A percentile compares a stretch with the other conserved stretches of the same genome.
Evolutionary conservation across 257 asterid genomes (phyloP).

Genomic region (Solanum paucissectum): DNA sequence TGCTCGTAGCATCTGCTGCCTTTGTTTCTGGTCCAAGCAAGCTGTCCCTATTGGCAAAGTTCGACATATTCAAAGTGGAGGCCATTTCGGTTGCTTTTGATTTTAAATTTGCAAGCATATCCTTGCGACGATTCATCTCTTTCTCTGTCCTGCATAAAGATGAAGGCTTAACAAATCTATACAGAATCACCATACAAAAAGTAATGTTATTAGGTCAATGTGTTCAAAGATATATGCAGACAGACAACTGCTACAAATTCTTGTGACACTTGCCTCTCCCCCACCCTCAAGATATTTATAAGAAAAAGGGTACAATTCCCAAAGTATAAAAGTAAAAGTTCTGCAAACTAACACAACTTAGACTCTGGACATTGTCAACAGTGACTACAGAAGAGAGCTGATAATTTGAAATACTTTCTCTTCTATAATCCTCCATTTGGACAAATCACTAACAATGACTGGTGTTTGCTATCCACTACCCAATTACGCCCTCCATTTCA

Average conservation of each 20-base stretch:
- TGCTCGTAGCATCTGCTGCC: slow-evolving; percentile 74
- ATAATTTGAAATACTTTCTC: background rate
- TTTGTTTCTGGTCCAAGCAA: slow-evolving; percentile 86
- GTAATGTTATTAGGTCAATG: background rate
- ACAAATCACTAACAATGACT: background rate
- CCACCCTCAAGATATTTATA: background rate
- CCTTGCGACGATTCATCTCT: slow-evolving; percentile 85
- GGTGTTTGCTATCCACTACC: background rate
- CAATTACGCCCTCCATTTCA: background rate
- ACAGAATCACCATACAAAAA: background rate
- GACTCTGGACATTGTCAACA: background rate
- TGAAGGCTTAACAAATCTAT: background rate
- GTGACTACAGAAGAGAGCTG: background rate
- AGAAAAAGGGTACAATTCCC: background rate
- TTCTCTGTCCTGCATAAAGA: slow-evolving; percentile 56
- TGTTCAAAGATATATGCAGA: background rate
- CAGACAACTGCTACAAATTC: background rate
- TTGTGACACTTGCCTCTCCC: background rate
- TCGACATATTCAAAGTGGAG: slow-evolving; percentile 71
- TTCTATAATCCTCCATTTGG: background rate
- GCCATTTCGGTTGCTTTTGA: slow-evolving; percentile 80
- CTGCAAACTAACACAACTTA: background rate
- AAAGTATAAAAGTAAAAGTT: background rate
- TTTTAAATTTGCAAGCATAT: slow-evolving; percentile 55
- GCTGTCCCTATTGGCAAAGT: slow-evolving; percentile 76